A percentile compares a stretch with the other conserved stretches of the same genome.
Conservation (phyloP, 768 basidiomycete species). For the Mycena galopus region DNA sequence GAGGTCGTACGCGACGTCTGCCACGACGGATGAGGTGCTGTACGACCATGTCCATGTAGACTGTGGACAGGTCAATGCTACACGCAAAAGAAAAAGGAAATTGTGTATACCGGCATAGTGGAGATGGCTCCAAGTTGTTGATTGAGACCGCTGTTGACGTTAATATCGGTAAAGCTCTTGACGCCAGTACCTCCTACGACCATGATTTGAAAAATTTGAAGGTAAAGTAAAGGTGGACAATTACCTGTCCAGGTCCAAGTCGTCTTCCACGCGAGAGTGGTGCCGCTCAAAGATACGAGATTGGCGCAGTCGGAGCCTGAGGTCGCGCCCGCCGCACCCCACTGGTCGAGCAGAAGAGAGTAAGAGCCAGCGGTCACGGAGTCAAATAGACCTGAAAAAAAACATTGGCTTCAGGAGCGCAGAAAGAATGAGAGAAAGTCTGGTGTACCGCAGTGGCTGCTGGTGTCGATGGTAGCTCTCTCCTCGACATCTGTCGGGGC, state of each 20-base stretch:
- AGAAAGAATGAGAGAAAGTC: not conserved
- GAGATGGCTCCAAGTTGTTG: slow-evolving; percentile 65
- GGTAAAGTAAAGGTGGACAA: not conserved
- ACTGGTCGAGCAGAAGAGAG: slow-evolving; percentile 31
- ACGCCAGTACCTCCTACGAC: slow-evolving; percentile 59
- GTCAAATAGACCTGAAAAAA: slow-evolving; percentile 21
- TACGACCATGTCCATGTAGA: slow-evolving; percentile 71
- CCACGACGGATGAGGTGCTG: slow-evolving; percentile 54
- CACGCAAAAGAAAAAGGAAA: not conserved
- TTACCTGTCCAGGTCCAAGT: slow-evolving; percentile 52
- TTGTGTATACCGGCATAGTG: slow-evolving; percentile 62
- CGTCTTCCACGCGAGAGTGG: slow-evolving; percentile 53
- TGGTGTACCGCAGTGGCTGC: slow-evolving; percentile 28
- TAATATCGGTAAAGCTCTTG: slow-evolving; percentile 73
- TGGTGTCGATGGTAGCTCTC: slow-evolving; percentile 23
- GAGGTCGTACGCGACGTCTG: slow-evolving; percentile 72
- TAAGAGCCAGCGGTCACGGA: slow-evolving; percentile 4
- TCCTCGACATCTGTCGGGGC: slow-evolving; percentile 7
- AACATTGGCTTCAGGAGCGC: not conserved
- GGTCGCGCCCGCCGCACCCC: slow-evolving; percentile 39
- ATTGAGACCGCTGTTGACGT: slow-evolving; percentile 58
- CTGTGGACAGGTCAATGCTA: slow-evolving; percentile 44
- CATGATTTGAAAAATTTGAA: not conserved
- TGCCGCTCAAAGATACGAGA: slow-evolving; percentile 47
- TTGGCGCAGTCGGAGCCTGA: slow-evolving; percentile 57